Percentiles rank a stretch among this genome's conserved stretches.
These are phyloP conservation scores for Diddensiella transvaalensis DNA, from an alignment of 805 yeast species.

Conservation along the genomic window DNA sequence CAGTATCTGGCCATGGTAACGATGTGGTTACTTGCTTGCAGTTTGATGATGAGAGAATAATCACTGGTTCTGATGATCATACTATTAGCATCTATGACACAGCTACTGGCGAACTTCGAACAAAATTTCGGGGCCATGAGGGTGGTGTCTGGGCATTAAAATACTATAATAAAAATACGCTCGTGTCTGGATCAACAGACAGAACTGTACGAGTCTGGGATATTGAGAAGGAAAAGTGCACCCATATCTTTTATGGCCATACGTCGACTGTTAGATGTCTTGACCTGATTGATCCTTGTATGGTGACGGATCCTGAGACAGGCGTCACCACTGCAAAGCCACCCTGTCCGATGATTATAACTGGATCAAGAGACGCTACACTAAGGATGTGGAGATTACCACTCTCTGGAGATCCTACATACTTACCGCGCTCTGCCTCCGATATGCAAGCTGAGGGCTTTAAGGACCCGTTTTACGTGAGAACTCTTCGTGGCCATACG, in stretches of 20 bases:
- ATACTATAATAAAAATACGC: constrained; percentile 63
- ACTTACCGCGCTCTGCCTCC: constrained; percentile 33
- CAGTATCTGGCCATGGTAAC: constrained; percentile 65
- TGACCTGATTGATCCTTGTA: constrained; percentile 69
- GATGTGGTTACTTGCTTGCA: constrained; percentile 94
- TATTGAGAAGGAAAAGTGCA: constrained; percentile 75
- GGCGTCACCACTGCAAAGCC: constrained; percentile 59
- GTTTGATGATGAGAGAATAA: constrained; percentile 83
- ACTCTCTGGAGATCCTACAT: constrained; percentile 34
- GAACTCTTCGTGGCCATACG: constrained; percentile 69
- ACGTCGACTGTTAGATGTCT: constrained; percentile 90
- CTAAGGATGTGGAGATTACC: constrained; percentile 85
- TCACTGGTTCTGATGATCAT: constrained; percentile 89
- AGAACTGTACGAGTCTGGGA: constrained; percentile 94
- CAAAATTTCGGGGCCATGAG: constrained; percentile 77
- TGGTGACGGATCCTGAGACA: constrained; percentile 52
- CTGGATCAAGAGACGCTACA: constrained; percentile 85
- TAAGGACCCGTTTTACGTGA: constrained; percentile 59
- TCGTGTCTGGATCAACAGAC: constrained; percentile 94
- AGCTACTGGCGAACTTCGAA: constrained; percentile 58
- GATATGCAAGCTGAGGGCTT: constrained; percentile 22
- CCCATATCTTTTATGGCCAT: constrained; percentile 89
- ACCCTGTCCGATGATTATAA: constrained; percentile 64
- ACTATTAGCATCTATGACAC: constrained; percentile 80
- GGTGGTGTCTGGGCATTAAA: constrained; percentile 99